phyloP scores from a whole-genome alignment of 345 rosid species.

The Eucalyptus coolabah region DNA sequence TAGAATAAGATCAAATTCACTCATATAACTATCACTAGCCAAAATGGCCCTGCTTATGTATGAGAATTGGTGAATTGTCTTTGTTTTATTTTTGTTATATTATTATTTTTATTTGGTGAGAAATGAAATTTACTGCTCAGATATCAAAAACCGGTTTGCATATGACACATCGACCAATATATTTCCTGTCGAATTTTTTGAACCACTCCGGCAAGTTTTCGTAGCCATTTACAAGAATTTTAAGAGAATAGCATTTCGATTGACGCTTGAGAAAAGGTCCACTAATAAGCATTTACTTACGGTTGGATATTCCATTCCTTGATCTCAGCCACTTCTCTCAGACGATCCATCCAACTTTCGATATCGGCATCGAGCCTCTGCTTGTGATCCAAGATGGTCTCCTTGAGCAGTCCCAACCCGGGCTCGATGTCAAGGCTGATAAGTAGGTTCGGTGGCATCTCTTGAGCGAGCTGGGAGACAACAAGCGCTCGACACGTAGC shows the following conservation, averaged over 20 bases:
- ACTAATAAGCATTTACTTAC: neutral
- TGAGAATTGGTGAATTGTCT: no score
- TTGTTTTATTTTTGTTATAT: no score
- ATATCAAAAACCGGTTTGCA: rapidly evolving
- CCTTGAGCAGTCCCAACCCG: neutral
- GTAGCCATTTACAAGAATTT: neutral
- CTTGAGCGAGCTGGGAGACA: no score
- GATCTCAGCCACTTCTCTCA: neutral
- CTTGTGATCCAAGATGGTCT: rapidly evolving
- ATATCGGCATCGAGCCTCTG: neutral
- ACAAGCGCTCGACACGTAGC: no score
- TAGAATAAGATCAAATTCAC: neutral
- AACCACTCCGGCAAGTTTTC: neutral
- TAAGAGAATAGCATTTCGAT: neutral
- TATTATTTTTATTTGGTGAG: rapidly evolving
- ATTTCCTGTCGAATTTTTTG: neutral
- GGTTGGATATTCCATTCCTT: neutral
- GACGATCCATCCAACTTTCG: neutral
- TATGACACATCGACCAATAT: no score
- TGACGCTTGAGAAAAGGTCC: neutral
- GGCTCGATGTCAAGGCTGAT: rapidly evolving
- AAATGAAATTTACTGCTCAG: neutral
- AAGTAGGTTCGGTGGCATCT: rapidly evolving
- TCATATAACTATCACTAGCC: neutral
- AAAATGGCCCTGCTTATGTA: no score